Percentiles rank a stretch among this genome's conserved stretches.
These are phyloP conservation scores for Zanthoxylum bungeanum DNA, from an alignment of 345 rosid species.

Conservation along the genomic window DNA sequence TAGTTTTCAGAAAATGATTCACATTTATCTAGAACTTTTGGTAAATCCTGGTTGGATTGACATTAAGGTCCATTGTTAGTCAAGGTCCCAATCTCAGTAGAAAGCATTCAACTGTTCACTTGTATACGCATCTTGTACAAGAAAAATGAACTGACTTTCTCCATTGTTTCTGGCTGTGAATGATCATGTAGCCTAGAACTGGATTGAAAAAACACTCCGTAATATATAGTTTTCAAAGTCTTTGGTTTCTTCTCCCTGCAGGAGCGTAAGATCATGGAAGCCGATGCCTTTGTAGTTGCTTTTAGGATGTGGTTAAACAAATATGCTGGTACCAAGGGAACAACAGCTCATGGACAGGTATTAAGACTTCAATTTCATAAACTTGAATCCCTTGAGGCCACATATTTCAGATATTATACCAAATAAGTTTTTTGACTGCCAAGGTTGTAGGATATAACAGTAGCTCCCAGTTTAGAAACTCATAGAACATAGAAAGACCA, in stretches of 20 bases:
- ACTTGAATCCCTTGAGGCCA: no score
- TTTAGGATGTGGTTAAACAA: conserved; percentile 81
- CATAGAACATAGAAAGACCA: not conserved
- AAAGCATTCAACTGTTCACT: not conserved
- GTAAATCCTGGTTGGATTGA: not conserved
- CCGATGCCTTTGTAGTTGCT: conserved; percentile 69
- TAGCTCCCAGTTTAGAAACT: not conserved
- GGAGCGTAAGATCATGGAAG: conserved; percentile 83
- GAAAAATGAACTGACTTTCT: not conserved
- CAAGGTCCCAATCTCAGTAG: no score
- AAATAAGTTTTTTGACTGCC: no score
- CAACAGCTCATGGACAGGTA: conserved; percentile 71
- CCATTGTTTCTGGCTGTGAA: not conserved
- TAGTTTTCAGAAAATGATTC: no score
- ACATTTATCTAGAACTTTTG: not conserved
- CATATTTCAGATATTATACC: no score
- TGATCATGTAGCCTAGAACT: not conserved
- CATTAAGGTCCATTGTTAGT: not conserved
- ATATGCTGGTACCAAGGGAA: conserved; percentile 60
- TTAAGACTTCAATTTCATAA: not conserved
- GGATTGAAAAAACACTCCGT: not conserved
- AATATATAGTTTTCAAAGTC: not conserved
- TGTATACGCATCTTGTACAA: not conserved
- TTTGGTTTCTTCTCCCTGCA: conserved; percentile 20
- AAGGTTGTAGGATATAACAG: not conserved